Evolutionary conservation across 768 basidiomycete species (phyloP).

Genomic region (Lyophyllum atratum): DNA sequence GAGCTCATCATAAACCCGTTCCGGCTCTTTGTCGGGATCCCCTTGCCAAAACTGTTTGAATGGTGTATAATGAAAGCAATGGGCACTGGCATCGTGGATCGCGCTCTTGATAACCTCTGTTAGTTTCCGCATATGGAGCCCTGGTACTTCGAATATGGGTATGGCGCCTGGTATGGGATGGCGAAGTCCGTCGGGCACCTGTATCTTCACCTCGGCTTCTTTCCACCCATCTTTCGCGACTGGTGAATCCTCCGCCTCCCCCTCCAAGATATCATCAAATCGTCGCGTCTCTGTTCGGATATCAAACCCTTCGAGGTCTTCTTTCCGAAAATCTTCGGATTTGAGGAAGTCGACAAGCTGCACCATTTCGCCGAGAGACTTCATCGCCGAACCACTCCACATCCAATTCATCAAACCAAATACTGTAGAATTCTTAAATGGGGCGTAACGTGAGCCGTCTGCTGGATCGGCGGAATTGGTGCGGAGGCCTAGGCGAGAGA

Average conservation of each 20-base stretch:
- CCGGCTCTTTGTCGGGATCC: slow-evolving; percentile 2
- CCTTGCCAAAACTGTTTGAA: slow-evolving; percentile 26
- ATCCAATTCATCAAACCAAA: slow-evolving; percentile 24
- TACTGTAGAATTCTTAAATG: slow-evolving; percentile 17
- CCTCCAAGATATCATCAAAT: slow-evolving; percentile 13
- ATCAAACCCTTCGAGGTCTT: slow-evolving; percentile 14
- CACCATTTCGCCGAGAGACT: slow-evolving; percentile 12
- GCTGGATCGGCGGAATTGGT: not conserved
- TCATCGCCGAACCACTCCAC: slow-evolving; percentile 21
- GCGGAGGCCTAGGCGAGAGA: no score
- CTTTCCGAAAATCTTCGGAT: slow-evolving; percentile 15
- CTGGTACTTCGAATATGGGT: slow-evolving; percentile 23
- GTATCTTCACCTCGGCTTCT: slow-evolving; percentile 12
- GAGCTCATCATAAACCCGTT: slow-evolving; percentile 24
- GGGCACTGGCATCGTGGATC: slow-evolving; percentile 6
- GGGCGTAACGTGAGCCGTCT: not conserved
- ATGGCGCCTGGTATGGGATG: slow-evolving; percentile 7
- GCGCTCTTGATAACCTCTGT: slow-evolving; percentile 22
- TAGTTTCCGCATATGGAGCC: slow-evolving; percentile 23
- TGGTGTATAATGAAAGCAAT: slow-evolving; percentile 18
- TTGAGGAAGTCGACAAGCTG: slow-evolving; percentile 18
- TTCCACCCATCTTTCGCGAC: slow-evolving; percentile 18
- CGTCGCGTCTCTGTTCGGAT: slow-evolving; percentile 9
- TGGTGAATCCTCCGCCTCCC: no score
- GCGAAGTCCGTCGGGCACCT: slow-evolving; percentile 16